Evolutionary conservation across 768 basidiomycete species (phyloP).

Genomic region (Trametes cinnabarina): DNA sequence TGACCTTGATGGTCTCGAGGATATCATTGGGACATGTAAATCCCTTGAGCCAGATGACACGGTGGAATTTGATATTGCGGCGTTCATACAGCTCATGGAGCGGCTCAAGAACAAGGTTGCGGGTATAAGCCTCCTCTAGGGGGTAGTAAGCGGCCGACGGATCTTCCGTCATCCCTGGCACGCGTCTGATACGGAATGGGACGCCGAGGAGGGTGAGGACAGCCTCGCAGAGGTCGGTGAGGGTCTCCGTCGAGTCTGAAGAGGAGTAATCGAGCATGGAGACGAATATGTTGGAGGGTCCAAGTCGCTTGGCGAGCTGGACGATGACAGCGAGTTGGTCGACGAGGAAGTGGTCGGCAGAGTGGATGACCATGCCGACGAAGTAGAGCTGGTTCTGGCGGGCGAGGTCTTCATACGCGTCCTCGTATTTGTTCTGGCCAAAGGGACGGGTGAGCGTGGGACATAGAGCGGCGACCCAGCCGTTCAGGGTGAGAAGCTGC

Average conservation of each 20-base stretch:
- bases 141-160: constrained; percentile 91
- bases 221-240: constrained; percentile 93
- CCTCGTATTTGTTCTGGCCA: constrained; percentile 82
- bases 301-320: constrained; percentile 88
- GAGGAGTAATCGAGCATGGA: constrained; percentile 98
- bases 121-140: constrained; percentile 89
- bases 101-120: constrained; percentile 91
- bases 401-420: constrained; percentile 87
- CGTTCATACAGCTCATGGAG: constrained; percentile 76
- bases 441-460: constrained; percentile 94
- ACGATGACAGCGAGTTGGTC: constrained; percentile 98
- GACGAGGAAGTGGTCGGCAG: constrained; percentile 97
- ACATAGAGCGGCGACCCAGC: constrained; percentile 96
- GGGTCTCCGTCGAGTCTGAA: constrained; percentile 89
- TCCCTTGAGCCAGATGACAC: constrained; percentile 97
- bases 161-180: constrained; percentile 90
- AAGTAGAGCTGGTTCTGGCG: constrained; percentile 85
- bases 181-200: constrained; percentile 88
- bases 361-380: constrained; percentile 93
- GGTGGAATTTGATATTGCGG: constrained; percentile 77
- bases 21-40: constrained; percentile 99
- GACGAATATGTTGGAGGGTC: constrained; percentile 88
- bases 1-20: constrained; percentile 90
- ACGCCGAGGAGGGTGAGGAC: constrained; percentile 91
- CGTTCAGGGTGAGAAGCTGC: constrained; percentile 90